Percentiles rank a stretch among this genome's conserved stretches.
These are phyloP conservation scores for Beauveria australis DNA, from an alignment of 2,329 filamentous ascomycete genomes.

Conservation along the genomic window DNA sequence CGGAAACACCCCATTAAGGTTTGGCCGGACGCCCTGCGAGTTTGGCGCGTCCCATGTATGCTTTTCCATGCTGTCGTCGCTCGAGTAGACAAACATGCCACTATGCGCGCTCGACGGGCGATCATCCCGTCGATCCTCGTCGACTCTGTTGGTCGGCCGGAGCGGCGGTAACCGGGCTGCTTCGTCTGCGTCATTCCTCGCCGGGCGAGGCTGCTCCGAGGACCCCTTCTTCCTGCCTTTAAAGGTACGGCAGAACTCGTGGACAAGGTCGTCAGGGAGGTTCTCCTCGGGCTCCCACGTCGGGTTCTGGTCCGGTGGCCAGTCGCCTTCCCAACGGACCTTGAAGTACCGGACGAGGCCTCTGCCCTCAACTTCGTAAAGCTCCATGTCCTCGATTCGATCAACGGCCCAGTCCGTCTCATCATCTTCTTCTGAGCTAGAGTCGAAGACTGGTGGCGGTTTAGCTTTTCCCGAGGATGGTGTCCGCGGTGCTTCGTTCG, in stretches of 20 bases:
- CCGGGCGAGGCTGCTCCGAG: not conserved
- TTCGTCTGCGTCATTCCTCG: not conserved
- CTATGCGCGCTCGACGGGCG: not conserved
- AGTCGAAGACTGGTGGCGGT: not conserved
- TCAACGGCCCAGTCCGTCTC: slow-evolving; percentile 35
- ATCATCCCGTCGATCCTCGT: not conserved
- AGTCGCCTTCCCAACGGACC: slow-evolving; percentile 49
- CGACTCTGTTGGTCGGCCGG: not conserved
- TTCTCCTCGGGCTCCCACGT: slow-evolving; percentile 51
- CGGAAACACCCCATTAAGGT: not conserved
- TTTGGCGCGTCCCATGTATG: not conserved
- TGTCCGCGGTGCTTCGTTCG: not conserved
- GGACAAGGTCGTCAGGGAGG: slow-evolving; percentile 33
- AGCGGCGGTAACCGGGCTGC: not conserved
- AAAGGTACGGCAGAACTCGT: slow-evolving; percentile 28
- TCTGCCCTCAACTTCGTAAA: slow-evolving; percentile 28
- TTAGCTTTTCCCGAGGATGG: not conserved
- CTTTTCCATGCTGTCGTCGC: not conserved
- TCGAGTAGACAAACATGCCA: slow-evolving; percentile 7
- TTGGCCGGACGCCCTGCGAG: not conserved
- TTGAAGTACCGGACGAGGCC: slow-evolving; percentile 36
- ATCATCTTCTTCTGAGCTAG: slow-evolving; percentile 11
- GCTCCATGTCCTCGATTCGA: slow-evolving; percentile 32
- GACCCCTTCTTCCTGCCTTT: not conserved
- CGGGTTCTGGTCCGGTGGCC: slow-evolving; percentile 47